Conservation (phyloP, 352 stramenopile genomes). For the Thalassiosira pacifica region DNA sequence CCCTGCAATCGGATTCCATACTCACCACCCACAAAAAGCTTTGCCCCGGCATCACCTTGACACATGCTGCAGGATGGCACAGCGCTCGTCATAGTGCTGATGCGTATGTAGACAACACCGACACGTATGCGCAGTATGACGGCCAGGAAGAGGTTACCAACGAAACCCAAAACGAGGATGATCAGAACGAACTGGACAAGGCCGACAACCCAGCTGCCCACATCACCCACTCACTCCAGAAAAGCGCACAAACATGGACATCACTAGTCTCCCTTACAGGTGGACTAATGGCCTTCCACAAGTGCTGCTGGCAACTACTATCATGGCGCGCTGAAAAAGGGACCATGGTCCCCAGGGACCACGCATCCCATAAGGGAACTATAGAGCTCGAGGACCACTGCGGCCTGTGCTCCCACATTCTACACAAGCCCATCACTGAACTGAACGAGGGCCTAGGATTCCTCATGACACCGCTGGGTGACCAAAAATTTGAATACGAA, state of each 20-base stretch:
- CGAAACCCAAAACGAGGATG: neutral
- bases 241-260: neutral
- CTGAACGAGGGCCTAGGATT: no score
- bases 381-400: no score
- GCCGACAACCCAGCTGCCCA: neutral
- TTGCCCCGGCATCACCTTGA: neutral
- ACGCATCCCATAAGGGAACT: no score
- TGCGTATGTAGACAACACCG: neutral
- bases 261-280: neutral
- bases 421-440: neutral
- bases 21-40: neutral
- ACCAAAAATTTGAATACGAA: neutral
- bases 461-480: neutral
- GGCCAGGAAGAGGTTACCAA: neutral
- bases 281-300: neutral
- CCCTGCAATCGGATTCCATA: neutral
- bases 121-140: neutral
- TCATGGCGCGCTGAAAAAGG: neutral
- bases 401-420: neutral
- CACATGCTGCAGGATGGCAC: neutral
- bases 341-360: no score
- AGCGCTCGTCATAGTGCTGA: neutral
- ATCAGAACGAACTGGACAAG: neutral
- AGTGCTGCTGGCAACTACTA: neutral
- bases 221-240: neutral